Evolutionary conservation across 176 grass and related monocot genomes (phyloP).

Genomic region (Thalia dealbata): DNA sequence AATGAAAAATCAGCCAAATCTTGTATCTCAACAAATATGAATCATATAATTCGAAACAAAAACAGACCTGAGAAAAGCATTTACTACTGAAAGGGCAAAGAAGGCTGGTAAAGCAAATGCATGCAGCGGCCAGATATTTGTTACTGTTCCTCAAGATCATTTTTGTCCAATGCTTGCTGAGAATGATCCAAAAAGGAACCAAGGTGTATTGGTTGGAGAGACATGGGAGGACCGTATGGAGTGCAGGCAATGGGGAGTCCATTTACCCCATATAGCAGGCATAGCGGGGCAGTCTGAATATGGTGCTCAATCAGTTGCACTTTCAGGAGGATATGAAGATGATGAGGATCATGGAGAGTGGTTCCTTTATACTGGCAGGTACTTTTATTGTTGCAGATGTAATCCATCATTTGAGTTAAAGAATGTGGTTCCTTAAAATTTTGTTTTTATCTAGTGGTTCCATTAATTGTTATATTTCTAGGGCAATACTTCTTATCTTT

Average conservation of each 20-base stretch:
- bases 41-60: slow-evolving; percentile 66
- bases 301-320: slow-evolving; percentile 83
- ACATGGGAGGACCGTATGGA: slow-evolving; percentile 76
- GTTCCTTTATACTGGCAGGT: slow-evolving; percentile 98
- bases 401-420: neutral
- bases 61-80: slow-evolving; percentile 78
- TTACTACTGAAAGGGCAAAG: slow-evolving; percentile 84
- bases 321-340: slow-evolving; percentile 80
- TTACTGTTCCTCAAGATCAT: slow-evolving; percentile 70
- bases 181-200: slow-evolving; percentile 56
- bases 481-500: neutral
- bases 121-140: slow-evolving; percentile 92
- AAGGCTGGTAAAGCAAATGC: slow-evolving; percentile 74
- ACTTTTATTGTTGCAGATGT: neutral
- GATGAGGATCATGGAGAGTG: slow-evolving; percentile 97
- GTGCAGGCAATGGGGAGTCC: slow-evolving; percentile 89
- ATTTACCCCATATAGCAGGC: slow-evolving; percentile 88
- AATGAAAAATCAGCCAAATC: slow-evolving; percentile 37
- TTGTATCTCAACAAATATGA: slow-evolving; percentile 3
- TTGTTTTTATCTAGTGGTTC: neutral
- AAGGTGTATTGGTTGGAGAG: slow-evolving; percentile 65
- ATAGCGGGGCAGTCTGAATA: slow-evolving; percentile 74
- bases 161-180: slow-evolving; percentile 77
- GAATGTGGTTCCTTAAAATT: neutral
- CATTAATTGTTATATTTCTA: slow-evolving; percentile 18